Base-by-base conservation (phyloP, 345 rosid genomes). In the Mercurialis annua region DNA sequence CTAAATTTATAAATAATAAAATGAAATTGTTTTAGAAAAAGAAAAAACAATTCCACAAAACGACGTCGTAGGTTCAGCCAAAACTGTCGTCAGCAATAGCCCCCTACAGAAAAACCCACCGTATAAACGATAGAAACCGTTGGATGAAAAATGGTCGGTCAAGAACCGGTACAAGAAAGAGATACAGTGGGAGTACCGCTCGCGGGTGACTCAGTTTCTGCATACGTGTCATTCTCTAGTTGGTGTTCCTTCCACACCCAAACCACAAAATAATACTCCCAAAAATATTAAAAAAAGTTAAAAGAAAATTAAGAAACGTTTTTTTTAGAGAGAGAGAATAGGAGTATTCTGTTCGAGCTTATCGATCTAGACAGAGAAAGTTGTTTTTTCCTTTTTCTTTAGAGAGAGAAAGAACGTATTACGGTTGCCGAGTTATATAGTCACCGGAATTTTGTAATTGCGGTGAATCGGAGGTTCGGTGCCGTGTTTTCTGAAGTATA, bases 361-460 rank as follows among this genome's bases (percentile, higher is more conserved):
- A 63, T 81, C 62, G 66, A 64, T 65, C 53, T 15, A 31, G 65
- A 53, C 42, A 34, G 42, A 33, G 55, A 51, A 29, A 10, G 64
- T 24, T 1, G 40, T 9, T 3, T 4, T 36, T 36, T 4, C 40
- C 9, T 36, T 36, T 36, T 40, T 40, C 44, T 54, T 66, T 24
- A 55, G 75, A 50, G 56, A 60, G 63, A 55, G 52, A 14, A 3
- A 64, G 6, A 18, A 48, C 4, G n/a, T n/a, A n/a, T n/a, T n/a
- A n/a, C 23, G 43, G 38, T 9, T 15, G 27, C 56, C 42, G 20
- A 57, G 44, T 34, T 52, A 2, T 20, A 18, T 17, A 17, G 18
- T 78, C 47, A 75, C 78, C 81, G 74, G 82, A 62, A 72, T 79
- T 67, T 34, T 8, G 8, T 40, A n/a, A 1, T 57, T 11, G 71